phyloP scores from a whole-genome alignment of 2,329 filamentous ascomycete species.

The Aspergillus aculeatus region DNA sequence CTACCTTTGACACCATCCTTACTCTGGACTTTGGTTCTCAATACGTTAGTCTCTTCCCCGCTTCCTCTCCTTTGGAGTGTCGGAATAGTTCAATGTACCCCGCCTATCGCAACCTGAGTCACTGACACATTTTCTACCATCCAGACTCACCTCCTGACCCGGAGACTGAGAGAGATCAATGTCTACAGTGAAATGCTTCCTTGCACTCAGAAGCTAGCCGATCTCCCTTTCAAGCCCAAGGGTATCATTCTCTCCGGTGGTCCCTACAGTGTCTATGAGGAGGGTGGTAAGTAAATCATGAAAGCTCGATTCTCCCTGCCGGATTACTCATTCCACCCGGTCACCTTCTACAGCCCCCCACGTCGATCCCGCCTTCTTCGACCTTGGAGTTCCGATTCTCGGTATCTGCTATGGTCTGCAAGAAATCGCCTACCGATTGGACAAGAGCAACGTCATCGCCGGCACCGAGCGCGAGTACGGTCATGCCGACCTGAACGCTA shows the following conservation, averaged over 20 bases:
- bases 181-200: conserved; percentile 87
- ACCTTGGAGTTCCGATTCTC: conserved; percentile 64
- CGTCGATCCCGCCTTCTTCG: conserved; percentile 78
- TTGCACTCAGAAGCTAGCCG: conserved; percentile 76
- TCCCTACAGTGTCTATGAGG: conserved; percentile 77
- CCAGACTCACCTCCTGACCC: conserved; percentile 20
- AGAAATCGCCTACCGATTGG: conserved; percentile 71
- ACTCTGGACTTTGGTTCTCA: conserved; percentile 65
- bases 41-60: conserved; percentile 10
- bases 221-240: conserved; percentile 75
- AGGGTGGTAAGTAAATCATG: conserved; percentile 42
- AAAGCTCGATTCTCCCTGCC: background rate
- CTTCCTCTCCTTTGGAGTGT: background rate
- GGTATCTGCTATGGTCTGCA: conserved; percentile 64
- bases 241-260: conserved; percentile 61
- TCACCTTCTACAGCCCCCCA: conserved; percentile 59
- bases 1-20: conserved; percentile 63
- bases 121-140: conserved; percentile 5
- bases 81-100: conserved; percentile 11
- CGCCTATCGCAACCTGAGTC: conserved; percentile 2
- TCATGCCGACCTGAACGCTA: conserved; percentile 64
- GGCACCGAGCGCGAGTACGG: conserved; percentile 71
- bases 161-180: conserved; percentile 69
- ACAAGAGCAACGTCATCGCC: conserved; percentile 64
- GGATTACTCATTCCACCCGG: background rate